These are phyloP conservation scores for Mucor lusitanicus DNA, from an alignment of 371 early-diverging fungal species.

Conservation along the genomic window DNA sequence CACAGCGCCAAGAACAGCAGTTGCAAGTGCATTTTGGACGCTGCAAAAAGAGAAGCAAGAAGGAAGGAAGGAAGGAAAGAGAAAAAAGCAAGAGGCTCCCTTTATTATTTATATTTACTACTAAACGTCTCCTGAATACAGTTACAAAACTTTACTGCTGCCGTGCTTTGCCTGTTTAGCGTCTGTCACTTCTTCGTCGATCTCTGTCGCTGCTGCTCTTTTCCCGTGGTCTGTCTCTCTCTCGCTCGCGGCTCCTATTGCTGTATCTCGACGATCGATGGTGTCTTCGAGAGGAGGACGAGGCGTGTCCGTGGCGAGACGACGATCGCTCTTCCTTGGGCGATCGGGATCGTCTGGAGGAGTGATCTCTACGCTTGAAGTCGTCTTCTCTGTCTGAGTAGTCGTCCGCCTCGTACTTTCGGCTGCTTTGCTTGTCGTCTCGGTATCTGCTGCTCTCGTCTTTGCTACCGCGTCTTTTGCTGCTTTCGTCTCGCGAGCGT, in stretches of 20 bases:
- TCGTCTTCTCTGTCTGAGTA: background rate
- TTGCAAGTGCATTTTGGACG: constrained; percentile 68
- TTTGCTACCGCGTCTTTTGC: background rate
- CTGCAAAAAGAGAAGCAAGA: constrained; percentile 82
- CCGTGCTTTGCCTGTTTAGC: background rate
- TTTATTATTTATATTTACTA: background rate
- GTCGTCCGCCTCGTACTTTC: background rate
- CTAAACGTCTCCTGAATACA: background rate
- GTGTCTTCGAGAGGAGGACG: constrained; percentile 71
- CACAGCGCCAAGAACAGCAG: background rate
- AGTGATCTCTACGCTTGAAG: constrained; percentile 23
- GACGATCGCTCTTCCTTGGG: background rate
- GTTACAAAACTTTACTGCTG: background rate
- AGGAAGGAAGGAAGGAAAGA: constrained; percentile 35
- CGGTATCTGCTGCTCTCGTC: background rate
- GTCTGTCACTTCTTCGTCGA: constrained; percentile 11
- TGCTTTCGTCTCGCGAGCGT: background rate
- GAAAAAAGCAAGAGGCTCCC: constrained; percentile 2
- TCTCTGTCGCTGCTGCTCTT: background rate
- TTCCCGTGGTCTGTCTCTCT: constrained; percentile 27
- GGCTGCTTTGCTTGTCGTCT: background rate
- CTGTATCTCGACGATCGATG: constrained; percentile 59
- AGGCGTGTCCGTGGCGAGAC: background rate
- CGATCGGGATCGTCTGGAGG: background rate
- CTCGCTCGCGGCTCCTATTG: constrained; percentile 69